A percentile compares a stretch with the other conserved stretches of the same genome.
Evolutionary conservation across 2,329 filamentous ascomycete genomes (phyloP).

Genomic region (Diaporthe helianthi): DNA sequence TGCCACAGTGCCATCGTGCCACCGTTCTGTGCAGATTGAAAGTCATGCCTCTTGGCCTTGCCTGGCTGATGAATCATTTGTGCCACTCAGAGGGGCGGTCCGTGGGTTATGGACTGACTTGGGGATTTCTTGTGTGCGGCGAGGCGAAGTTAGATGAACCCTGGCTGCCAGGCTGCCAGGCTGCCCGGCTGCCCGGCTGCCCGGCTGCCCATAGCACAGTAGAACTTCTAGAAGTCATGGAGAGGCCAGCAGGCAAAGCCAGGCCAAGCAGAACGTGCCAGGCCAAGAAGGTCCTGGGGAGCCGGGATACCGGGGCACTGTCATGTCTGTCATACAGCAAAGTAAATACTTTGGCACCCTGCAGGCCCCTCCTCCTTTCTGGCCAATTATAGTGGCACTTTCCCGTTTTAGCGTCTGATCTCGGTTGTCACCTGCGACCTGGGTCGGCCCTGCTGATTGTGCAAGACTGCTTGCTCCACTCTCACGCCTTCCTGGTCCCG

Average conservation of each 20-base stretch:
- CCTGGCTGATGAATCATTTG: constrained; percentile 8
- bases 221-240: too few relatives aligned
- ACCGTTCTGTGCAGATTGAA: constrained; percentile 2
- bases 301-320: not conserved
- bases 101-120: constrained; percentile 21
- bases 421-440: constrained; percentile 24
- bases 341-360: constrained; percentile 11
- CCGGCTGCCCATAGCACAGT: too few relatives aligned
- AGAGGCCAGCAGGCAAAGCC: not conserved
- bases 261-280: not conserved
- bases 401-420: constrained; percentile 27
- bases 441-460: constrained; percentile 24
- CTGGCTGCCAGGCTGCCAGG: not conserved
- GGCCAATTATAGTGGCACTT: constrained; percentile 27
- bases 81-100: constrained; percentile 13
- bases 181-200: too few relatives aligned
- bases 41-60: not conserved
- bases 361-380: not conserved
- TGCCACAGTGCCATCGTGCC: not conserved
- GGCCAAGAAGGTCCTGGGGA: not conserved
- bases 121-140: constrained; percentile 14
- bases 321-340: not conserved
- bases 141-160: constrained; percentile 22
- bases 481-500: constrained; percentile 23
- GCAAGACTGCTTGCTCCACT: constrained; percentile 22